These are phyloP conservation scores for Ogataea parapolymorpha DNA, from an alignment of 805 yeast genomes.

Conservation along the genomic window DNA sequence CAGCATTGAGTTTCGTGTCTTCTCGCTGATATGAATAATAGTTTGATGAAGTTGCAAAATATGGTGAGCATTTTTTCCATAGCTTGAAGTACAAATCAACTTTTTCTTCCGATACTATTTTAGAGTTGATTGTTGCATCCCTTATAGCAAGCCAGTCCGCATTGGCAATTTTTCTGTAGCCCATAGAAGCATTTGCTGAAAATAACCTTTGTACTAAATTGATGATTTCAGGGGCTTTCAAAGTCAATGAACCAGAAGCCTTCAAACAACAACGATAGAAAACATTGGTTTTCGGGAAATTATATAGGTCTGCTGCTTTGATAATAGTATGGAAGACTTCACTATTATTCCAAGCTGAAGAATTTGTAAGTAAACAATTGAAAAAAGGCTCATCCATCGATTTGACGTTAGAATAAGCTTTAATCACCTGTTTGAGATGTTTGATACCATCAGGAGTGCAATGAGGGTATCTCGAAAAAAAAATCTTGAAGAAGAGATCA, in stretches of 20 bases:
- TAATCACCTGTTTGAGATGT: constrained; percentile 53
- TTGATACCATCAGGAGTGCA: constrained; percentile 51
- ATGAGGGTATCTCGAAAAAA: constrained; percentile 57
- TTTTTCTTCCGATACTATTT: constrained; percentile 37
- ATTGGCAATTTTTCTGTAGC: constrained; percentile 59
- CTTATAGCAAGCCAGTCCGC: constrained; percentile 85
- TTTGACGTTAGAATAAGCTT: constrained; percentile 52
- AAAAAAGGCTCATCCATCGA: constrained; percentile 77
- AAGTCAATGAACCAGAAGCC: constrained; percentile 60
- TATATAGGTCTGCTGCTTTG: constrained; percentile 55
- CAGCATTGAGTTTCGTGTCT: constrained; percentile 40
- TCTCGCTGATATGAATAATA: constrained; percentile 40
- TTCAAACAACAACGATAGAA: constrained; percentile 72
- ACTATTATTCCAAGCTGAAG: constrained; percentile 62
- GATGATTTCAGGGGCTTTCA: constrained; percentile 50
- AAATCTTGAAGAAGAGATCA: constrained; percentile 64
- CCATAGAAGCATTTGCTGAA: constrained; percentile 44
- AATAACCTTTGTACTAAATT: constrained; percentile 26
- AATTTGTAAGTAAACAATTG: constrained; percentile 67
- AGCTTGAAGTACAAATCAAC: constrained; percentile 51
- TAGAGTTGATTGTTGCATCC: constrained; percentile 64
- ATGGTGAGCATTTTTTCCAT: constrained; percentile 47
- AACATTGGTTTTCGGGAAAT: constrained; percentile 61
- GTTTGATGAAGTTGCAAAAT: constrained; percentile 42
- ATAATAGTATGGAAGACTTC: constrained; percentile 62